Conservation (phyloP, 106 monocot genomes). For the Platanthera guangdongensis region DNA sequence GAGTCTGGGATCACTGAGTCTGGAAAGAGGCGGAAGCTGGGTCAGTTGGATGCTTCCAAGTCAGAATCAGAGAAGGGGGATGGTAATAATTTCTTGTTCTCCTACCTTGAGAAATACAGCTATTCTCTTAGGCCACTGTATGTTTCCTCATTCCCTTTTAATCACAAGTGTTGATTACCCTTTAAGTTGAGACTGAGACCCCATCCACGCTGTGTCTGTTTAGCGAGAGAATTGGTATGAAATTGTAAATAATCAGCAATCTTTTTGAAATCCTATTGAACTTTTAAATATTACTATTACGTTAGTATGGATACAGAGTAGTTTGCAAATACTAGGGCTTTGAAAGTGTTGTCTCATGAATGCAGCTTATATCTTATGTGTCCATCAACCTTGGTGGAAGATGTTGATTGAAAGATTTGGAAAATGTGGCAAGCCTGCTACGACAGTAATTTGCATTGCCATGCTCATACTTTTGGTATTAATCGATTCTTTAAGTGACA, state of each 20-base stretch:
- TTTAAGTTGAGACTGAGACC: not conserved
- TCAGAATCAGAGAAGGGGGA: constrained; percentile 21
- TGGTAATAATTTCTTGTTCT: constrained; percentile 57
- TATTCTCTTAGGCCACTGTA: not conserved
- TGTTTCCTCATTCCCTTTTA: not conserved
- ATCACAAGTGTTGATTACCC: not conserved
- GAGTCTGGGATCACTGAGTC: constrained; percentile 25
- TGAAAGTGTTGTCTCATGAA: constrained; percentile 50
- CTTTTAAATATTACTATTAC: not conserved
- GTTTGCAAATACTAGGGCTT: constrained; percentile 11
- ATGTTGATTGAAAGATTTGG: constrained; percentile 79
- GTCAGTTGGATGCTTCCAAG: constrained; percentile 13
- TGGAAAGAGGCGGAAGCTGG: constrained; percentile 52
- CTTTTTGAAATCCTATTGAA: not conserved
- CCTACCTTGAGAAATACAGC: not conserved
- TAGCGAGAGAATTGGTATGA: not conserved
- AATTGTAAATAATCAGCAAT: not conserved
- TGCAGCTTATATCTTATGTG: constrained; percentile 57
- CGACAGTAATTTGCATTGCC: constrained; percentile 58
- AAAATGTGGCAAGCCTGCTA: constrained; percentile 65
- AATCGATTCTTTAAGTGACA: constrained; percentile 99
- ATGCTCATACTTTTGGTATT: constrained; percentile 82
- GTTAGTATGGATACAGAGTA: not conserved
- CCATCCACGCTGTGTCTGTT: not conserved
- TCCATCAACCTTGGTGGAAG: constrained; percentile 54